These are phyloP conservation scores for Saccharomyces hybrid DNA, from an alignment of 1,139 yeast species.

Conservation along the genomic window DNA sequence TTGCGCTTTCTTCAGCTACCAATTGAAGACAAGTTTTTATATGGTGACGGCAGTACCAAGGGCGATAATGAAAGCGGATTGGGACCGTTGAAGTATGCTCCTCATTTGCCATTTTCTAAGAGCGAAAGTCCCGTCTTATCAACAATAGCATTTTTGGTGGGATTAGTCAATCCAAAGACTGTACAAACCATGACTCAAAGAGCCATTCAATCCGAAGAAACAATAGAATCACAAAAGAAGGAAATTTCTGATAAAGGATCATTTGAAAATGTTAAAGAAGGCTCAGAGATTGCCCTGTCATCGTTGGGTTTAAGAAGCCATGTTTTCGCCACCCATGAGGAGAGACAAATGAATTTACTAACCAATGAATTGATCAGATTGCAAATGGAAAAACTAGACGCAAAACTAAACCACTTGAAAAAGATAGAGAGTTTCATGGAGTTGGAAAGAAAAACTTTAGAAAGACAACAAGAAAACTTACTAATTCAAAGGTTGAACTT, in stretches of 20 bases:
- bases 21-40: slow-evolving; percentile 64
- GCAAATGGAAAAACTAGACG: slow-evolving; percentile 65
- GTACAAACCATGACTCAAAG: slow-evolving; percentile 74
- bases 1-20: slow-evolving; percentile 73
- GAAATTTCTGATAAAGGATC: slow-evolving; percentile 10
- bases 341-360: slow-evolving; percentile 62
- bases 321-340: slow-evolving; percentile 78
- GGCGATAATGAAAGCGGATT: slow-evolving; percentile 28
- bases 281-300: slow-evolving; percentile 51
- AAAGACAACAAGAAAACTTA: slow-evolving; percentile 72
- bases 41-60: slow-evolving; percentile 28
- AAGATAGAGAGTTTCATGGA: slow-evolving; percentile 74
- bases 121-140: slow-evolving; percentile 90
- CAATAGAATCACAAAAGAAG: slow-evolving; percentile 1
- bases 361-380: slow-evolving; percentile 56
- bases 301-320: slow-evolving; percentile 76
- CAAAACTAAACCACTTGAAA: slow-evolving; percentile 62
- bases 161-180: slow-evolving; percentile 74
- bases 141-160: slow-evolving; percentile 78
- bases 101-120: slow-evolving; percentile 74
- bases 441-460: slow-evolving; percentile 64
- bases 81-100: slow-evolving; percentile 76
- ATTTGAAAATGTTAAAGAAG: slow-evolving; percentile 36
- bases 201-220: slow-evolving; percentile 41
- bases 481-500: slow-evolving; percentile 72